phyloP scores from a whole-genome alignment of 805 yeast genomes.

The Debaryomyces castellii region DNA sequence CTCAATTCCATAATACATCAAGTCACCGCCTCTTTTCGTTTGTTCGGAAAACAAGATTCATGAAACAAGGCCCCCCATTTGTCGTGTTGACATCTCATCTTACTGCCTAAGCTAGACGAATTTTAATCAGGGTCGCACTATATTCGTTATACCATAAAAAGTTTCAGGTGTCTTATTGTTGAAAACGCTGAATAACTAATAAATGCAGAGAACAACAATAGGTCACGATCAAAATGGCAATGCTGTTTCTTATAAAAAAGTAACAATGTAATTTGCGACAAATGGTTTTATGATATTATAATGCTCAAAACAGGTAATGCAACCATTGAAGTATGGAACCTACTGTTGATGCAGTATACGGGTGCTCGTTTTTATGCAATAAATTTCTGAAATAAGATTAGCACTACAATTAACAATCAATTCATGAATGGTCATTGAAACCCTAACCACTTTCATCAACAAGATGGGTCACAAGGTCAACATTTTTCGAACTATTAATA shows the following conservation, averaged over 20 bases:
- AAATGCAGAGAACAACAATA: background rate
- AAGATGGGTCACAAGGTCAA: too few species aligned
- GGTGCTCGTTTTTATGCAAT: background rate
- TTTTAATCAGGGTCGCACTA: background rate
- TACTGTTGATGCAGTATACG: background rate
- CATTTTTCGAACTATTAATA: too few species aligned
- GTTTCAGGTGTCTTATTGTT: background rate
- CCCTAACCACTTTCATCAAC: background rate
- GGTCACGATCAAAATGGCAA: background rate
- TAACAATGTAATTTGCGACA: background rate
- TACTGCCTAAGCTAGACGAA: background rate
- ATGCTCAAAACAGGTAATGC: background rate
- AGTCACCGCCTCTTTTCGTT: too few species aligned
- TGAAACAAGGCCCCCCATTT: too few species aligned
- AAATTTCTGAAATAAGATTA: background rate
- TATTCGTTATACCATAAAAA: background rate
- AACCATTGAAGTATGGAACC: background rate
- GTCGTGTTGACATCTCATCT: background rate
- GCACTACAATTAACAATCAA: background rate
- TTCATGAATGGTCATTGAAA: background rate
- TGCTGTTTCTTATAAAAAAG: background rate
- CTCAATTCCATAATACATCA: too few species aligned
- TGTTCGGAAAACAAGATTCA: too few species aligned
- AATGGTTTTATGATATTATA: background rate
- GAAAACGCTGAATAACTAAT: background rate